A percentile compares a stretch with the other conserved stretches of the same genome.
Conservation (phyloP, 2,329 filamentous ascomycete species). For the Colletotrichum sp. region DNA sequence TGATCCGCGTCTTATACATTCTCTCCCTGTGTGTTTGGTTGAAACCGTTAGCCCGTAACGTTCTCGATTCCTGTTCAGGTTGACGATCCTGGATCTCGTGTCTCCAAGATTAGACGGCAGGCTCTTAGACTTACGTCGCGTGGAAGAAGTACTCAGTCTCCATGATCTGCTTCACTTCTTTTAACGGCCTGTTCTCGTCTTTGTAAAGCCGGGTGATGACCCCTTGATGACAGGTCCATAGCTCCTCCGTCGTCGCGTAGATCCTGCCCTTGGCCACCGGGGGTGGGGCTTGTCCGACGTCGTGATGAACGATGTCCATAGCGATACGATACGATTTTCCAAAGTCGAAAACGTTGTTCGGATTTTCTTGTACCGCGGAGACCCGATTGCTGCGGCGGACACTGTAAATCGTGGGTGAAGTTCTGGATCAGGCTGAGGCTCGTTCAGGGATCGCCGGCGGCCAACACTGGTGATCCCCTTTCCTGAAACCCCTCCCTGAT, state of each 20-base stretch:
- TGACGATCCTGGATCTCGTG: neutral
- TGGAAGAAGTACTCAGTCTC: neutral
- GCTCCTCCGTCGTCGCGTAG: neutral
- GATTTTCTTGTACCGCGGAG: neutral
- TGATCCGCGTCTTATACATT: neutral
- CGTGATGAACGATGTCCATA: neutral
- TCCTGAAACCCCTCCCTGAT: neutral
- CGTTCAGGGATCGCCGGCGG: neutral
- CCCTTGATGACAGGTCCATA: neutral
- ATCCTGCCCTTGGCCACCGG: neutral
- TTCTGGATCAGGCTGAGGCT: neutral
- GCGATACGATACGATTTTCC: neutral
- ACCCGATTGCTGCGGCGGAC: neutral
- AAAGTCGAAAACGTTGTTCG: neutral
- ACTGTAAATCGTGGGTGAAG: neutral
- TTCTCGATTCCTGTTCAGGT: neutral
- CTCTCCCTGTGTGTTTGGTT: neutral
- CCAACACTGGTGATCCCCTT: neutral
- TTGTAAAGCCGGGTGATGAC: neutral
- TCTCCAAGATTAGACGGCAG: rapidly evolving
- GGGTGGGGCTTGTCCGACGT: neutral
- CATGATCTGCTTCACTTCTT: neutral
- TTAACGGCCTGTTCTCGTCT: neutral
- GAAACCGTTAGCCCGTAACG: neutral
- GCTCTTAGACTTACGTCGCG: neutral